phyloP scores from a whole-genome alignment of 352 stramenopile species.

The Phytophthora agathidicida region DNA sequence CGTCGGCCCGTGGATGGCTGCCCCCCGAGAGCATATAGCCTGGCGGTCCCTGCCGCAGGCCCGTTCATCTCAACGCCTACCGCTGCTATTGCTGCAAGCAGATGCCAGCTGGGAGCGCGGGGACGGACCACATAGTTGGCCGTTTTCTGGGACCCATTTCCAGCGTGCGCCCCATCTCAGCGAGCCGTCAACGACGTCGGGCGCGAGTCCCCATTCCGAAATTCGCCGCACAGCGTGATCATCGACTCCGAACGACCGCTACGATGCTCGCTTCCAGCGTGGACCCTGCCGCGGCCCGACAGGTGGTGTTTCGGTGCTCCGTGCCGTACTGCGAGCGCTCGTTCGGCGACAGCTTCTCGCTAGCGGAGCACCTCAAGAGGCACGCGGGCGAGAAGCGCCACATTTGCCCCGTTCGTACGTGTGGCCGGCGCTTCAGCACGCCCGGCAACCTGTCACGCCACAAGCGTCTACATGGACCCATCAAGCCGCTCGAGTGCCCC shows the following conservation, averaged over 20 bases:
- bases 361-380: constrained; percentile 54
- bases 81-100: constrained; percentile 4
- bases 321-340: constrained; percentile 43
- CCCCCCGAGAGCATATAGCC: too few relatives aligned
- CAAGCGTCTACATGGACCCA: constrained; percentile 60
- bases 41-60: background rate
- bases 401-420: constrained; percentile 56
- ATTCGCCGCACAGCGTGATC: constrained; percentile 12
- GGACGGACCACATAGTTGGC: constrained; percentile 23
- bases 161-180: constrained; percentile 32
- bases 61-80: constrained; percentile 6
- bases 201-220: constrained; percentile 22
- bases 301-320: constrained; percentile 35
- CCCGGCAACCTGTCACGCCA: constrained; percentile 65
- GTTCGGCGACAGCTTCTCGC: constrained; percentile 40
- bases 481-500: constrained; percentile 56
- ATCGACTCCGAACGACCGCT: background rate
- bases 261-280: constrained; percentile 9
- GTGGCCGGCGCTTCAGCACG: constrained; percentile 58
- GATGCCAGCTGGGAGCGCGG: constrained; percentile 4
- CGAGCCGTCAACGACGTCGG: constrained; percentile 12
- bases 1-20: too few relatives aligned
- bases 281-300: background rate
- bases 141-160: constrained; percentile 34
- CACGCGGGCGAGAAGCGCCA: constrained; percentile 56